Evolutionary conservation across 2,329 filamentous ascomycete species (phyloP).

Genomic region (Raffaelea deltoideospora): DNA sequence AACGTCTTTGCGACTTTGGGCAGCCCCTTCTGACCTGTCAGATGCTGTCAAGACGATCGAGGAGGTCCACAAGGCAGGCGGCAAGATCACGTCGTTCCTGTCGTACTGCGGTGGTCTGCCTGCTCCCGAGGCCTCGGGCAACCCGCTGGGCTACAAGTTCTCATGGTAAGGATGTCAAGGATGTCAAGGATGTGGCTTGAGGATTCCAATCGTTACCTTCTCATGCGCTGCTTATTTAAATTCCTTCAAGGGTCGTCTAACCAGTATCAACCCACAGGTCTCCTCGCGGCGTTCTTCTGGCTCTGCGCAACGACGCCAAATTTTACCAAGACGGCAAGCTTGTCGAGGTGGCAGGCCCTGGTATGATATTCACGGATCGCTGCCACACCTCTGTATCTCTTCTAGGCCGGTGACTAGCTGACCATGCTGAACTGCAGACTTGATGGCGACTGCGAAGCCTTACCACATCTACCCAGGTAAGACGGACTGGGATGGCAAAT

Average conservation of each 20-base stretch:
- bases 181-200: too few species aligned
- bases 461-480: slow-evolving; percentile 66
- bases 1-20: neutral
- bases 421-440: slow-evolving; percentile 28
- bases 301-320: slow-evolving; percentile 71
- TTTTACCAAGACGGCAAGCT: slow-evolving; percentile 69
- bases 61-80: slow-evolving; percentile 72
- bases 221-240: too few species aligned
- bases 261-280: too few species aligned
- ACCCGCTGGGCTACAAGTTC: slow-evolving; percentile 91
- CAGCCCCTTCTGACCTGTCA: slow-evolving; percentile 19
- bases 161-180: slow-evolving; percentile 45
- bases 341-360: slow-evolving; percentile 42
- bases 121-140: slow-evolving; percentile 59
- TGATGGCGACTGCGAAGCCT: slow-evolving; percentile 80
- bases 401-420: too few species aligned
- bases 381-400: too few species aligned
- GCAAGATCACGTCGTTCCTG: slow-evolving; percentile 70
- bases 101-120: slow-evolving; percentile 75
- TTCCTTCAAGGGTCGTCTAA: too few species aligned
- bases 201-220: too few species aligned
- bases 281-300: slow-evolving; percentile 72
- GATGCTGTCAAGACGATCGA: slow-evolving; percentile 81
- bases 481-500: too few species aligned
- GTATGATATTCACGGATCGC: too few species aligned